A percentile compares a stretch with the other conserved stretches of the same genome.
These are phyloP conservation scores for Solanum okadae DNA, from an alignment of 257 asterid genomes.

Conservation along the genomic window DNA sequence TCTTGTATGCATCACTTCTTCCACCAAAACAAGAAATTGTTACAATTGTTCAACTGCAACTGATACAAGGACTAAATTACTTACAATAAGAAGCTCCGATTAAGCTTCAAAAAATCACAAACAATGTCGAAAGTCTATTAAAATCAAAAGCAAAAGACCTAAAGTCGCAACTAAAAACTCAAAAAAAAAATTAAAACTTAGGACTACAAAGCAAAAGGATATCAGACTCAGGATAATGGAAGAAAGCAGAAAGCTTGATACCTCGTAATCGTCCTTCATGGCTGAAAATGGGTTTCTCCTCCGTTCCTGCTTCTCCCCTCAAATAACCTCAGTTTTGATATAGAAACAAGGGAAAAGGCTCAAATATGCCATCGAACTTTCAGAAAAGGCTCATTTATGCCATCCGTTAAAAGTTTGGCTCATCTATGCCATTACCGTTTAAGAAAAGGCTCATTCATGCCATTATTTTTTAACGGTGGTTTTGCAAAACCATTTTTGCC, in stretches of 20 bases:
- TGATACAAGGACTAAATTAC: background rate
- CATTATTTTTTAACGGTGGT: no score
- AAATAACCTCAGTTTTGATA: no score
- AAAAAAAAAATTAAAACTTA: background rate
- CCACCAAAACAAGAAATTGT: background rate
- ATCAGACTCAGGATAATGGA: background rate
- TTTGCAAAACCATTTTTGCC: no score
- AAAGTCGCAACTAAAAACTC: background rate
- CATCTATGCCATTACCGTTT: no score
- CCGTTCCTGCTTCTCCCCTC: background rate
- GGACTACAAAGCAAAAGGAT: background rate
- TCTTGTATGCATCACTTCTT: background rate
- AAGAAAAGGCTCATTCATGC: no score
- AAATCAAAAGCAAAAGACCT: background rate
- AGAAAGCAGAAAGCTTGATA: background rate
- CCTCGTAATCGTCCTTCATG: conserved; percentile 27
- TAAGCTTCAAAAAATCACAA: background rate
- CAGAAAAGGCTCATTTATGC: no score
- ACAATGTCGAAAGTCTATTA: background rate
- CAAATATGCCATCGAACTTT: no score
- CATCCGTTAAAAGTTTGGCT: no score
- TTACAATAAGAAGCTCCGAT: background rate
- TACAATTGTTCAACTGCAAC: background rate
- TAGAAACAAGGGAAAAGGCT: no score
- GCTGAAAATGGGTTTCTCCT: background rate